phyloP scores from a whole-genome alignment of 768 basidiomycete genomes.

The Tylopilus sp. region DNA sequence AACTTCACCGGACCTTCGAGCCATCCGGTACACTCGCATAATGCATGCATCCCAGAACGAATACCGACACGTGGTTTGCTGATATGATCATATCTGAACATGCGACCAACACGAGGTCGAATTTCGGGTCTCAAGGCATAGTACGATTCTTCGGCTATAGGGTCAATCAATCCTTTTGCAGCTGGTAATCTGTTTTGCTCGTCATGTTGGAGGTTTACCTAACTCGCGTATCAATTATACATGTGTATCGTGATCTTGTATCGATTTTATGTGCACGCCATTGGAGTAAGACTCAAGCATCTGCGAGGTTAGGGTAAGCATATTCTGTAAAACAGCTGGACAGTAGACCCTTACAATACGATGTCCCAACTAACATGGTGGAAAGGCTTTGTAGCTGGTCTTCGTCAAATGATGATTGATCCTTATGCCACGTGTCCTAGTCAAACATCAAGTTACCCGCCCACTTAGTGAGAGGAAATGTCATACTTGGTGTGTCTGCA shows the following conservation, averaged over 20 bases:
- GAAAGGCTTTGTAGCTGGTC: conserved; percentile 86
- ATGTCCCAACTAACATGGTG: conserved; percentile 86
- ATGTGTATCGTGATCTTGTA: conserved; percentile 4
- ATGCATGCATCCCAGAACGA: conserved; percentile 3
- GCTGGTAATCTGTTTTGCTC: not conserved
- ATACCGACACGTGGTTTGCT: conserved; percentile 13
- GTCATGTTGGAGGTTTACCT: not conserved
- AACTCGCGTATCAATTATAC: not conserved
- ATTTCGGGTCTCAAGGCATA: conserved; percentile 9
- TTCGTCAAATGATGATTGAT: conserved; percentile 83
- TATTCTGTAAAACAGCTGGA: not conserved
- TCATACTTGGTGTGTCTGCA: conserved; percentile 60
- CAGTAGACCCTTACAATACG: conserved; percentile 60
- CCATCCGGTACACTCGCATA: not conserved
- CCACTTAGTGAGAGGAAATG: not conserved
- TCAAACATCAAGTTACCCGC: conserved; percentile 9
- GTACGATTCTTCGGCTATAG: conserved; percentile 1
- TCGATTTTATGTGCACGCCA: not conserved
- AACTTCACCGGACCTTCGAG: not conserved
- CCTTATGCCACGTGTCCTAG: conserved; percentile 90
- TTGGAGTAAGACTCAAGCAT: no score
- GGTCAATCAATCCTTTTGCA: conserved; percentile 18
- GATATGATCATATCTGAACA: conserved; percentile 20
- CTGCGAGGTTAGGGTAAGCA: conserved; percentile 15
- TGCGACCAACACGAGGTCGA: conserved; percentile 26